A percentile compares a stretch with the other conserved stretches of the same genome.
Evolutionary conservation across 306 rosid genomes (phyloP).

Genomic region (Fragaria vesca): DNA sequence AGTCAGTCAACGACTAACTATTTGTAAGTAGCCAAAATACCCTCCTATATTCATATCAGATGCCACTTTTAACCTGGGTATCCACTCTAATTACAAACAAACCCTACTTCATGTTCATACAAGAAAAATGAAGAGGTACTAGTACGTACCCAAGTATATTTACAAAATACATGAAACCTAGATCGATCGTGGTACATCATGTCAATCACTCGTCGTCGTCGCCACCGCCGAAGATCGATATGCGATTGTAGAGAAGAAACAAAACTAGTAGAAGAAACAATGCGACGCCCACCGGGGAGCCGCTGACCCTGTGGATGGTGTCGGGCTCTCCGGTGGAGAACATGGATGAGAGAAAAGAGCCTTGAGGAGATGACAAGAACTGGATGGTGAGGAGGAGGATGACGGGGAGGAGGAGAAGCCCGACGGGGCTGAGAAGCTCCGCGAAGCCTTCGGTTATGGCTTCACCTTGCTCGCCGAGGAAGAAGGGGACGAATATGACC

Average conservation of each 20-base stretch:
- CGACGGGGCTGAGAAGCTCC: constrained; percentile 74
- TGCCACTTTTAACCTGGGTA: not conserved
- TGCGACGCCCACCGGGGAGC: constrained; percentile 88
- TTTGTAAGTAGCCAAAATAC: not conserved
- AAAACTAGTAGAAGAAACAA: constrained; percentile 60
- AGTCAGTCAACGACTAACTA: not conserved
- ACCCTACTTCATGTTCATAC: not conserved
- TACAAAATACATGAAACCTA: not conserved
- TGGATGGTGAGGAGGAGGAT: constrained; percentile 81
- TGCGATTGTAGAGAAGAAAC: constrained; percentile 61
- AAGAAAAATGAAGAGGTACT: not conserved
- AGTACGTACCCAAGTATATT: not conserved
- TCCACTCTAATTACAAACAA: constrained; percentile 19
- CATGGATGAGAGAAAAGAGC: constrained; percentile 59
- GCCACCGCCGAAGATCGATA: constrained; percentile 75
- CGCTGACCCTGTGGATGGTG: constrained; percentile 70
- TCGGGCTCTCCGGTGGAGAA: constrained; percentile 88
- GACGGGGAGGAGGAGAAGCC: constrained; percentile 80
- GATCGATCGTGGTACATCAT: constrained; percentile 27
- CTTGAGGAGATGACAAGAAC: constrained; percentile 86
- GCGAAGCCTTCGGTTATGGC: constrained; percentile 71
- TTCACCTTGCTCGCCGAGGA: constrained; percentile 70
- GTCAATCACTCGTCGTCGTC: constrained; percentile 55
- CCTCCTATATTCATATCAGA: not conserved
- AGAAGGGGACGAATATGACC: constrained; percentile 56